Conservation (phyloP, 768 basidiomycete species). For the Podaxis pistillaris region DNA sequence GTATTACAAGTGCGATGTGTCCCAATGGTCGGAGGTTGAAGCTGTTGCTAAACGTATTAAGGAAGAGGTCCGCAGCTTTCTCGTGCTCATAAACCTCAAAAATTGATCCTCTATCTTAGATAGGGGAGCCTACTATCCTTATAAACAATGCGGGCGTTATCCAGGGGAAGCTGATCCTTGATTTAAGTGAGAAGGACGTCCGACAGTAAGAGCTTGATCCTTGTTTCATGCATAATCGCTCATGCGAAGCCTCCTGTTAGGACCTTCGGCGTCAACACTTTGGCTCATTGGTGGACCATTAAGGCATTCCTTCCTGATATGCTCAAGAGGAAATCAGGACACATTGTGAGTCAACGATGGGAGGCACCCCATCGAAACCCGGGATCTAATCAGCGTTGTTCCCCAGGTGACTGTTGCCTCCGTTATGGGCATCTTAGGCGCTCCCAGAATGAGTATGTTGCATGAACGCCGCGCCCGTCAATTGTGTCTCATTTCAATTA, state of each 20-base stretch:
- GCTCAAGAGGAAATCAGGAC: conserved; percentile 74
- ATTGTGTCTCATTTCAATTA: background rate
- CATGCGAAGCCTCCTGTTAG: conserved; percentile 36
- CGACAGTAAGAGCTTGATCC: conserved; percentile 52
- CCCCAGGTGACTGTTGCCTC: conserved; percentile 75
- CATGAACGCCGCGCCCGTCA: background rate
- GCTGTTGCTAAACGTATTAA: conserved; percentile 68
- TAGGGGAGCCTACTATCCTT: conserved; percentile 86
- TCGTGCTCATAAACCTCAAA: background rate
- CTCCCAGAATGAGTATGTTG: conserved; percentile 72
- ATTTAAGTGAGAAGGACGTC: conserved; percentile 75
- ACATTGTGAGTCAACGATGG: conserved; percentile 59
- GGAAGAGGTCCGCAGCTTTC: conserved; percentile 58
- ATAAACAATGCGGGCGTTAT: conserved; percentile 96
- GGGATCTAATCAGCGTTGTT: conserved; percentile 16
- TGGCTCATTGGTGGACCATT: conserved; percentile 89
- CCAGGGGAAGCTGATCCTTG: conserved; percentile 83
- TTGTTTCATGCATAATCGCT: background rate
- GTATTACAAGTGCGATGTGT: conserved; percentile 91
- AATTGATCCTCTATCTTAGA: conserved; percentile 37
- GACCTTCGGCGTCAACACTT: conserved; percentile 85
- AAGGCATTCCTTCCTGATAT: conserved; percentile 92
- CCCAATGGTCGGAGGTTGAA: conserved; percentile 83
- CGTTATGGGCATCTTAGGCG: conserved; percentile 66
- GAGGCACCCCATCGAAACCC: conserved; percentile 3